phyloP scores from a whole-genome alignment of 2,329 filamentous ascomycete species.

The Fusarium acutatum region DNA sequence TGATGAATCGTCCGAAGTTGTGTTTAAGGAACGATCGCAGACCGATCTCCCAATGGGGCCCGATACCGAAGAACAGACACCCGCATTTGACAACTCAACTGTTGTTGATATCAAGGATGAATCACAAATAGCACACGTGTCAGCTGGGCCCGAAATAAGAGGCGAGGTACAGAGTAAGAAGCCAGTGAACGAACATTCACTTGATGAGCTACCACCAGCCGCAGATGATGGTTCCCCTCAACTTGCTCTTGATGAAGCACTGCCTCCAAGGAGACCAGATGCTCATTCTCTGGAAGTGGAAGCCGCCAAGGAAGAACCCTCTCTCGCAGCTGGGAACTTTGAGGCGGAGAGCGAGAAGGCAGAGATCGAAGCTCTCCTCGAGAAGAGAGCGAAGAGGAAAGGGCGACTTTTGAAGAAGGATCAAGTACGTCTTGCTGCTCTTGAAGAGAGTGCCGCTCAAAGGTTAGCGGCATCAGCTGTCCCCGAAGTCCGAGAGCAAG shows the following conservation, averaged over 20 bases:
- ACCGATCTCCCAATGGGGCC: background rate
- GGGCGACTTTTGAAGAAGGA: constrained; percentile 39
- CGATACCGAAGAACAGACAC: background rate
- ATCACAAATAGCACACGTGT: background rate
- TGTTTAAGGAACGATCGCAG: background rate
- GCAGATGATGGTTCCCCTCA: background rate
- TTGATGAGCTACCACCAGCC: background rate
- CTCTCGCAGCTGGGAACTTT: constrained; percentile 34
- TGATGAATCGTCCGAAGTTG: background rate
- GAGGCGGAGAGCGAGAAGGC: constrained; percentile 38
- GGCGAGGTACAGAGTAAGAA: background rate
- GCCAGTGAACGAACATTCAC: background rate
- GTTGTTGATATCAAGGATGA: background rate
- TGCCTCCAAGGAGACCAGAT: constrained; percentile 44
- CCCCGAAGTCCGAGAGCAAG: constrained; percentile 31
- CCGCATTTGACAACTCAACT: background rate
- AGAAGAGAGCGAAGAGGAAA: constrained; percentile 48
- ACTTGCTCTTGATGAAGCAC: constrained; percentile 1
- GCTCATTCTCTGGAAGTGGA: constrained; percentile 20
- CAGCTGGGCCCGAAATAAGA: background rate
- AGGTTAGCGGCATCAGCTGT: constrained; percentile 42
- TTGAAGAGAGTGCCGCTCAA: constrained; percentile 34
- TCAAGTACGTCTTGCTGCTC: constrained; percentile 20
- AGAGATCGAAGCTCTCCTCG: constrained; percentile 50
- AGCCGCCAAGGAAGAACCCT: constrained; percentile 31